Conservation (phyloP, 495 filamentous ascomycete species). For the Echria macrotheca region DNA sequence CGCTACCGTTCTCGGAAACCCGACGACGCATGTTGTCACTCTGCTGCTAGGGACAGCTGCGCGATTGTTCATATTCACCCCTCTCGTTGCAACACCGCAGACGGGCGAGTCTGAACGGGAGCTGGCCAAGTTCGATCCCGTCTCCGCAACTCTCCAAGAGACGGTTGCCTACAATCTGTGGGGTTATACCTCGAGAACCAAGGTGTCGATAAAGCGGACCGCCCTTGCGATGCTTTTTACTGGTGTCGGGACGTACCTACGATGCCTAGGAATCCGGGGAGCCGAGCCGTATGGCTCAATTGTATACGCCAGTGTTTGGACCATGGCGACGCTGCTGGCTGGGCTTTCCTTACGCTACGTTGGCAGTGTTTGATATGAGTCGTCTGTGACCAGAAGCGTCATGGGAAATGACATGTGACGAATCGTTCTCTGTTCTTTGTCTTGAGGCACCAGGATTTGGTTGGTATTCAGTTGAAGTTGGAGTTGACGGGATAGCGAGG, state of each 20-base stretch:
- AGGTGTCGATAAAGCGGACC: slow-evolving; percentile 60
- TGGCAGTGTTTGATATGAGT: slow-evolving; percentile 16
- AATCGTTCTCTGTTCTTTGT: too few relatives aligned
- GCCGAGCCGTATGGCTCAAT: slow-evolving; percentile 61
- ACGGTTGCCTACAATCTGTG: slow-evolving; percentile 59
- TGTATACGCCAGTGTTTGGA: slow-evolving; percentile 69
- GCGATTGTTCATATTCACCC: slow-evolving; percentile 69
- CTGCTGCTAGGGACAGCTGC: slow-evolving; percentile 59
- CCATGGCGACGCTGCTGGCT: slow-evolving; percentile 50
- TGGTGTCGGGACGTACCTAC: slow-evolving; percentile 59
- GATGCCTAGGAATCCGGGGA: slow-evolving; percentile 58
- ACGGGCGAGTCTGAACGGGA: slow-evolving; percentile 30
- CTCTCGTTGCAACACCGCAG: slow-evolving; percentile 48
- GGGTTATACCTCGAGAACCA: slow-evolving; percentile 56
- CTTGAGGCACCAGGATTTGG: too few relatives aligned
- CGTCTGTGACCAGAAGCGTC: neutral
- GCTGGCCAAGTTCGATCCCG: slow-evolving; percentile 45
- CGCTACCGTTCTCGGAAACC: slow-evolving; percentile 49
- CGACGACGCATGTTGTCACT: slow-evolving; percentile 26
- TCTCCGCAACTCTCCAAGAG: slow-evolving; percentile 48
- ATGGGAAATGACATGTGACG: neutral
- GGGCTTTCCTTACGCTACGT: slow-evolving; percentile 49
- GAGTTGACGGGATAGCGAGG: too few relatives aligned
- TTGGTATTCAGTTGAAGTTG: too few relatives aligned
- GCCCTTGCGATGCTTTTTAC: slow-evolving; percentile 51